phyloP scores from a whole-genome alignment of 768 basidiomycete genomes.

The Pleurotus tuber-regium region DNA sequence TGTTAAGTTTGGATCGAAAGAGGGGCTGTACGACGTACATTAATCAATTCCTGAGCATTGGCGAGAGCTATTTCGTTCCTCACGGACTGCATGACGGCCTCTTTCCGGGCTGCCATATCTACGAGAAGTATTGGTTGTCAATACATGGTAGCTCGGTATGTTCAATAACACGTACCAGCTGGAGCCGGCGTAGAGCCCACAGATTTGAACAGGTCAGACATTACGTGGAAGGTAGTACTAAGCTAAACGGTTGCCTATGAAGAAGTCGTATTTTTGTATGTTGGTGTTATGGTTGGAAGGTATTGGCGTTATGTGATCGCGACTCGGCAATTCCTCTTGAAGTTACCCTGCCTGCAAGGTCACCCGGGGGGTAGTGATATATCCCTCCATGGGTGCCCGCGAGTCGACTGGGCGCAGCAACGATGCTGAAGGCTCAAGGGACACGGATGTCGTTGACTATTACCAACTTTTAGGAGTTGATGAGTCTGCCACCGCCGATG shows the following conservation, averaged over 20 bases:
- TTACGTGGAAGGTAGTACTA: too few species aligned
- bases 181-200: conserved; percentile 27
- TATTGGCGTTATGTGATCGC: too few species aligned
- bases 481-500: conserved; percentile 80
- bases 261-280: too few species aligned
- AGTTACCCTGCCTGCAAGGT: too few species aligned
- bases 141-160: neutral
- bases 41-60: conserved; percentile 81
- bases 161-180: conserved; percentile 22
- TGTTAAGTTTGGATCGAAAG: too few species aligned
- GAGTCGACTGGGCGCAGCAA: conserved; percentile 52
- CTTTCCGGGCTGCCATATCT: conserved; percentile 49
- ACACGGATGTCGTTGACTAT: conserved; percentile 53
- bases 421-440: conserved; percentile 15
- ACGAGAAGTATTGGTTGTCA: conserved; percentile 3
- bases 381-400: conserved; percentile 66
- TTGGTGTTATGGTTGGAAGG: too few species aligned
- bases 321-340: too few species aligned
- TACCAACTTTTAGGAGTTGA: conserved; percentile 80
- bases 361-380: too few species aligned
- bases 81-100: conserved; percentile 61
- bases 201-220: conserved; percentile 55
- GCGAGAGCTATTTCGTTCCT: conserved; percentile 67
- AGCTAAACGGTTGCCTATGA: too few species aligned
- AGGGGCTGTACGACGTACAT: conserved; percentile 40